phyloP scores from a whole-genome alignment of 2,329 filamentous ascomycete species.

The Calycina herbarum region DNA sequence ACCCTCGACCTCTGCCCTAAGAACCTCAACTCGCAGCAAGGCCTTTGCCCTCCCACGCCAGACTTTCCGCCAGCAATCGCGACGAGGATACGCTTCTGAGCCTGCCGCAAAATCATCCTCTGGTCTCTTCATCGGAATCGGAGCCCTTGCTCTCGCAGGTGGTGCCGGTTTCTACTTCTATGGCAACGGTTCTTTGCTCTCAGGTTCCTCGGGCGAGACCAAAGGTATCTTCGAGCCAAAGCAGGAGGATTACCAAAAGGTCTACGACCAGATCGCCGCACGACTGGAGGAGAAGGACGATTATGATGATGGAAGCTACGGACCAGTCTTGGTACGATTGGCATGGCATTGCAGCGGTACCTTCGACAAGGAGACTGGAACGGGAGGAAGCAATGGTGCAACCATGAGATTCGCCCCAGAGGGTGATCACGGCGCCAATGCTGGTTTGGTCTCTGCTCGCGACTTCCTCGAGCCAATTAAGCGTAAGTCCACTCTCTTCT shows the following conservation, averaged over 20 bases:
- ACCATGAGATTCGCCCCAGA: slow-evolving; percentile 96
- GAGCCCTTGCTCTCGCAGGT: slow-evolving; percentile 57
- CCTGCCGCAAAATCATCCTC: slow-evolving; percentile 58
- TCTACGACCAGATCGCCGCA: slow-evolving; percentile 84
- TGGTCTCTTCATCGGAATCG: slow-evolving; percentile 58
- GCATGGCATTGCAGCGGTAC: slow-evolving; percentile 95
- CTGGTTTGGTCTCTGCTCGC: slow-evolving; percentile 80
- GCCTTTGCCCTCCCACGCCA: slow-evolving; percentile 63
- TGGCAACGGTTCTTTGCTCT: slow-evolving; percentile 44
- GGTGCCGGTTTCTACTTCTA: slow-evolving; percentile 69
- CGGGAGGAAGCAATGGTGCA: slow-evolving; percentile 92
- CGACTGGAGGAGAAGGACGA: slow-evolving; percentile 85
- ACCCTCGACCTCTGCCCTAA: slow-evolving; percentile 51
- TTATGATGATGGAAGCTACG: slow-evolving; percentile 96
- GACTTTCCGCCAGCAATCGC: slow-evolving; percentile 71
- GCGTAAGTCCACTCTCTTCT: slow-evolving; percentile 48
- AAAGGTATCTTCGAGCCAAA: slow-evolving; percentile 66
- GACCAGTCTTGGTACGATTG: slow-evolving; percentile 84
- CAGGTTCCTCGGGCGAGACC: slow-evolving; percentile 43
- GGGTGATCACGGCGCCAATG: slow-evolving; percentile 88
- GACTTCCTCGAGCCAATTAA: slow-evolving; percentile 94
- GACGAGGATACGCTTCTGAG: slow-evolving; percentile 78
- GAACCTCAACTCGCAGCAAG: slow-evolving; percentile 53
- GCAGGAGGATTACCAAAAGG: slow-evolving; percentile 89
- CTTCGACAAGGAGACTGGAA: slow-evolving; percentile 83